These are phyloP conservation scores for Aegilops tauschii DNA, from an alignment of 176 grass and related monocot species.

Conservation along the genomic window DNA sequence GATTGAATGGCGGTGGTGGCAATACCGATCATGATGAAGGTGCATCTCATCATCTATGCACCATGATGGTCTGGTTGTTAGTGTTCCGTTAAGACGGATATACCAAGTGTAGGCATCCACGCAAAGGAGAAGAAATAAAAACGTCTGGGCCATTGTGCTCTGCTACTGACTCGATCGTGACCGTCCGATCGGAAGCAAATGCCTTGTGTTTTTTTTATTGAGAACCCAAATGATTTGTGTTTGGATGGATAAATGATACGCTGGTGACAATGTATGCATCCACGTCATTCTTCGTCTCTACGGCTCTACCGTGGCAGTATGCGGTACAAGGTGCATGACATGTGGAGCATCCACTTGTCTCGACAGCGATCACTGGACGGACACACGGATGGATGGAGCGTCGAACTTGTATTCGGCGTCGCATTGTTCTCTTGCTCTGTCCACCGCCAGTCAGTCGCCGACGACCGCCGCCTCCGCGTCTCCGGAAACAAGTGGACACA, in stretches of 20 bases:
- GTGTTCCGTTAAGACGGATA: neutral
- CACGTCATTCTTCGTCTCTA: neutral
- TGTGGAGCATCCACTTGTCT: neutral
- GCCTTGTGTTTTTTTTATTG: too few relatives aligned
- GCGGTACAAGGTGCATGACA: neutral
- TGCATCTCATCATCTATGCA: neutral
- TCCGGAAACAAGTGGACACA: neutral
- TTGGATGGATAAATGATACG: neutral
- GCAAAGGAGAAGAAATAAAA: too few relatives aligned
- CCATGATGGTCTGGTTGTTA: neutral
- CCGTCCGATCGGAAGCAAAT: neutral
- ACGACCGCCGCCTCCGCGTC: neutral
- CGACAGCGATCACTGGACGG: neutral
- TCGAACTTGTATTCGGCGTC: neutral
- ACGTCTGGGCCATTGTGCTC: neutral
- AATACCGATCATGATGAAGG: neutral
- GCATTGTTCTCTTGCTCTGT: neutral
- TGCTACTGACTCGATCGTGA: too few relatives aligned
- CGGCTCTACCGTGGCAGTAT: neutral
- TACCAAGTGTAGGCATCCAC: neutral
- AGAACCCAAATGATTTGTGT: too few relatives aligned
- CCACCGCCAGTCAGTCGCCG: neutral
- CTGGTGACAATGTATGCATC: too few relatives aligned
- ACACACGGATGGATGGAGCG: neutral
- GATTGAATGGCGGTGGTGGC: neutral